Evolutionary conservation across 164 flowering plant genomes (phyloP), one percentile per base, ranked within the genome.

Genomic region (Vitis rotundifolia): DNA sequence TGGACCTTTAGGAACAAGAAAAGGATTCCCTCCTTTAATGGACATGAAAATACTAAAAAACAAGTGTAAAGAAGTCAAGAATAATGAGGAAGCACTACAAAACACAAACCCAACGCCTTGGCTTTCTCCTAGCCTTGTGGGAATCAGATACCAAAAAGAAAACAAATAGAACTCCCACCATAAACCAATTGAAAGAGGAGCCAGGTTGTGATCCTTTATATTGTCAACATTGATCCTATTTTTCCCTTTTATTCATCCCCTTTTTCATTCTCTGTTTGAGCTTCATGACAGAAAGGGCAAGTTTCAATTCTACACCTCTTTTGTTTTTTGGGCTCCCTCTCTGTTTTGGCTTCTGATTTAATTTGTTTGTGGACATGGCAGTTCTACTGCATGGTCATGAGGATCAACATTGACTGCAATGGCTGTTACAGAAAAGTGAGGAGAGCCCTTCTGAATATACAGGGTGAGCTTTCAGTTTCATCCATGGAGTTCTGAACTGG

Each of bases 331-430:
- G 19, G 26, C 50, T 69, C 26, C 0, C 16, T 9, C 18, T 37
- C n/a, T 52, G 5, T 9, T 63, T 18, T 56, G 13, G 16, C 28
- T 9, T 9, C 13, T 19, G 14, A 9, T 16, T 57, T 57, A 13
- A 13, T 5, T 53, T 57, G 9, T 5, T 57, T 57, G 26, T 22
- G 31, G 22, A 61, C 13, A 60, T 49, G 60, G 77, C 82, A 87
- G 89, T 61, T 72, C 15, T 80, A 71, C 62, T 87, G 88, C 80
- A 86, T 89, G 98, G 84, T 89, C 63, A 78, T 93, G 90, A 85
- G 91, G 82, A 74, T 91, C 56, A 79, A 80, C 73, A 79, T 91
- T 12, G 93, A 91, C 72, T 93, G 94, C 86, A 87, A 83, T 61
- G 86, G 86, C 37, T 89, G 98, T 59, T 88, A 70, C 81, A 82